Conservation (phyloP, 805 yeast species). For the Ogataea trehaloabstinens region DNA sequence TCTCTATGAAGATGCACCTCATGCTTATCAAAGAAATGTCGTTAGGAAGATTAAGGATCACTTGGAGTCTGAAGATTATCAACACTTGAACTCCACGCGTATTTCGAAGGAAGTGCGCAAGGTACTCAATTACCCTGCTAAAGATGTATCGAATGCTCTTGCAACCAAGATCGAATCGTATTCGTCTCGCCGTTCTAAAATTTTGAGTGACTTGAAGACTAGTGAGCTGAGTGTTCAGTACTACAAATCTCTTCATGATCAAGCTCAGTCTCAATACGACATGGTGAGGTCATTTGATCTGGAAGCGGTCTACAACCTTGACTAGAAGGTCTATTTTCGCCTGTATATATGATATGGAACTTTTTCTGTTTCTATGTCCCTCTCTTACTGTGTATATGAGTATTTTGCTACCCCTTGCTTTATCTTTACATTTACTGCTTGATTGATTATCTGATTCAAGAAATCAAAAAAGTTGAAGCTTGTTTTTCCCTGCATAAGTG, state of each 20-base stretch:
- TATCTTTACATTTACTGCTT: no score
- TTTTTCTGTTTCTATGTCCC: neutral
- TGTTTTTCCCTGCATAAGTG: no score
- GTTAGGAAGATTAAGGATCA: slow-evolving; percentile 67
- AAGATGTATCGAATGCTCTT: slow-evolving; percentile 72
- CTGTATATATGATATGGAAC: neutral
- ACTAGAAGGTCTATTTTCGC: neutral
- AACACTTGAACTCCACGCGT: slow-evolving; percentile 73
- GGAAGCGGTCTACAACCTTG: slow-evolving; percentile 8
- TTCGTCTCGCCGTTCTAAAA: slow-evolving; percentile 53
- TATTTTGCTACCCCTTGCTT: neutral
- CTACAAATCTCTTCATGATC: slow-evolving; percentile 44
- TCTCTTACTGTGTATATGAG: neutral
- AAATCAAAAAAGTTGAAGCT: no score
- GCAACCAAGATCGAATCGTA: slow-evolving; percentile 65
- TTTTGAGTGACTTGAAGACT: slow-evolving; percentile 49
- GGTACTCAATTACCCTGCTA: slow-evolving; percentile 77
- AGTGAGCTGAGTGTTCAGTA: slow-evolving; percentile 56
- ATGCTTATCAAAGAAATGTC: slow-evolving; percentile 82
- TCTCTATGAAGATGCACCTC: slow-evolving; percentile 76
- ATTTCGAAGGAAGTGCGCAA: slow-evolving; percentile 78
- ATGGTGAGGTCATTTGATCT: slow-evolving; percentile 17
- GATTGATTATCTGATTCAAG: no score
- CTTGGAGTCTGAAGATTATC: slow-evolving; percentile 68
- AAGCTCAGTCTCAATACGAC: slow-evolving; percentile 22